Evolutionary conservation across 305 asterid genomes (phyloP), one percentile per base, ranked within the genome.

Genomic region (Coffea humblotiana): DNA sequence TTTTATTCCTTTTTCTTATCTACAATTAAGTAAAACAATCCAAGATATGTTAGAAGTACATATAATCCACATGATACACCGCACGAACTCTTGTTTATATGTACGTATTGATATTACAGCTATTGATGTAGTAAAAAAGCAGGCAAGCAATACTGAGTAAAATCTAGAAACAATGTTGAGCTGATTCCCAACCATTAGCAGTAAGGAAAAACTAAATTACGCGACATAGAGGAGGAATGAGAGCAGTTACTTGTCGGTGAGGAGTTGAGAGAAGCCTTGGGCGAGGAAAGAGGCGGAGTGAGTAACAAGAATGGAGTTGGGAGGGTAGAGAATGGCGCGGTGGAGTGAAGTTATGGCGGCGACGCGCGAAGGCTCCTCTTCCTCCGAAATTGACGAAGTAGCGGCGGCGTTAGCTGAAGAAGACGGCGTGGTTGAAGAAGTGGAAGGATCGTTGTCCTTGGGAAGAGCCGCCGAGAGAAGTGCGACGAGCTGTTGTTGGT

Each of bases 381-480:
- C 94, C 58, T 91, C 97, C 18, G 94, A 75, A 74, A 74, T 14
- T 13, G 91, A 72, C 70, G 89, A 45, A 35, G 83, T 14, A 0
- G 61, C 61, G 61, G 21, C 8, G 47, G 84, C 68, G 72, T 90
- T 67, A 43, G 86, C 60, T 29, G 87, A 79, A 49, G 85, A 54
- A 18, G 91, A 69, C 52, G 80, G 45, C 25, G 75, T 27, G 21
- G 82, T 0, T 58, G 86, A 60, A 49, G 83, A 23, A 76, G 72
- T 69, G 35, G 79, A 78, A 67, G 81, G 75, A 82, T 88, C 93
- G 85, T 85, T 72, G 71, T 83, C 95, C 81, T 90, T 91, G 45
- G 98, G 95, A 56, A 92, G 95, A 78, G 99, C 98, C 79, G 97
- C 97, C 72, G 99, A 83, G 71, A 96, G 93, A 81, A 96, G 98